Evolutionary conservation across 148 eudicot genomes (phyloP).

Genomic region (Bassia scoparia): DNA sequence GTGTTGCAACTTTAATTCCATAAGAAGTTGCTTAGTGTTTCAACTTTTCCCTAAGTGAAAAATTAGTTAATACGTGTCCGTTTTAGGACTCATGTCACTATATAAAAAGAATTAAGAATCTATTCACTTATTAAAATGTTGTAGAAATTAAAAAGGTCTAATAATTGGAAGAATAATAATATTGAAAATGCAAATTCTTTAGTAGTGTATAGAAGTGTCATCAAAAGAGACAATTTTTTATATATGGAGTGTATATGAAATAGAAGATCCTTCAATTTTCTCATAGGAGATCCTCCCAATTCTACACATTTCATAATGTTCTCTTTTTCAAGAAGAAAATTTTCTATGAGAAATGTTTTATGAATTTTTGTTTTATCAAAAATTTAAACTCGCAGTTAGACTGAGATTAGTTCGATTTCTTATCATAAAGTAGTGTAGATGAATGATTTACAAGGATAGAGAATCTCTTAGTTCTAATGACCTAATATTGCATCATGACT

Average conservation of each 20-base stretch:
- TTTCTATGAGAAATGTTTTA: too few species aligned
- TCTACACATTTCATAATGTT: background rate
- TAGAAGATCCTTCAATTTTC: background rate
- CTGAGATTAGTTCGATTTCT: too few species aligned
- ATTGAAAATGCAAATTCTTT: slow-evolving; percentile 10
- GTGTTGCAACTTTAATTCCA: slow-evolving; percentile 10
- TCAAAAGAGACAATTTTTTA: background rate
- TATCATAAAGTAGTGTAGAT: too few species aligned
- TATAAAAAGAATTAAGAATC: slow-evolving; percentile 13
- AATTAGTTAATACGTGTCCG: slow-evolving; percentile 16
- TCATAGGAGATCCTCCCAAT: background rate
- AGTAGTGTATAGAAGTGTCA: slow-evolving; percentile 1
- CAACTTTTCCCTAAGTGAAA: slow-evolving; percentile 22
- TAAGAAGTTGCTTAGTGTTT: slow-evolving; percentile 9
- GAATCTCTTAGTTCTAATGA: too few species aligned
- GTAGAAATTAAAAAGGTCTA: slow-evolving; percentile 9
- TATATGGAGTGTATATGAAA: too few species aligned
- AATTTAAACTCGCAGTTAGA: too few species aligned
- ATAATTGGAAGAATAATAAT: background rate
- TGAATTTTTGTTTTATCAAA: too few species aligned
- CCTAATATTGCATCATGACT: too few species aligned
- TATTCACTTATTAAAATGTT: slow-evolving; percentile 1
- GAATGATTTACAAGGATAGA: too few species aligned
- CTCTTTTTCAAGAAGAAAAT: too few species aligned
- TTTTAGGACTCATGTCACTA: slow-evolving; percentile 8